A percentile compares a stretch with the other conserved stretches of the same genome.
Conservation (phyloP, 2,329 filamentous ascomycete species). For the Penicillium sp. region DNA sequence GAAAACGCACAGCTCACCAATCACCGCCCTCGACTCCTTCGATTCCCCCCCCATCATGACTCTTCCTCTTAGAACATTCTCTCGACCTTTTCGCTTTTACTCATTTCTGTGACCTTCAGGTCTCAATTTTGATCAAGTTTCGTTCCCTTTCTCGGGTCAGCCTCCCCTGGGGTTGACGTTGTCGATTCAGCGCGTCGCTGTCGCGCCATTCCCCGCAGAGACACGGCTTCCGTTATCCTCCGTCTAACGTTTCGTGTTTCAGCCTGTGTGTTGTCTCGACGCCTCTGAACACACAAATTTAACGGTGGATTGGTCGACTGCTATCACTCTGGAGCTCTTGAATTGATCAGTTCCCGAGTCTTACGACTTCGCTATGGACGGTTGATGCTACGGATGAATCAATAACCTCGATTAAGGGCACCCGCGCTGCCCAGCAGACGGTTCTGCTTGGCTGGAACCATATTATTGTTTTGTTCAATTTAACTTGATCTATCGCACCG, state of each 20-base stretch:
- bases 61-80: conserved; percentile 13
- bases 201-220: conserved; percentile 30
- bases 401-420: conserved; percentile 42
- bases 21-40: conserved; percentile 23
- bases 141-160: conserved; percentile 10
- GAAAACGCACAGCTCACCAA: conserved; percentile 23
- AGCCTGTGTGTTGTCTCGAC: conserved; percentile 1
- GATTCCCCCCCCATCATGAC: conserved; percentile 10
- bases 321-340: background rate
- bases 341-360: conserved; percentile 10
- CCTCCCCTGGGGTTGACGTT: conserved; percentile 23
- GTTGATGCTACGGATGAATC: conserved; percentile 44
- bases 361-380: conserved; percentile 36
- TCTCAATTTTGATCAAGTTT: conserved; percentile 6
- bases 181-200: conserved; percentile 25
- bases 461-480: conserved; percentile 14
- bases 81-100: conserved; percentile 5
- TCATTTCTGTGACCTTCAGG: conserved; percentile 2
- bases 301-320: background rate
- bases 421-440: conserved; percentile 48
- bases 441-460: conserved; percentile 33
- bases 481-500: background rate
- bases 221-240: conserved; percentile 24
- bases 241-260: conserved; percentile 13
- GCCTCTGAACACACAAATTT: background rate